Evolutionary conservation across 2,329 filamentous ascomycete species (phyloP), one percentile per base, ranked within the genome.

Genomic region (Hymenoscyphus repandus): DNA sequence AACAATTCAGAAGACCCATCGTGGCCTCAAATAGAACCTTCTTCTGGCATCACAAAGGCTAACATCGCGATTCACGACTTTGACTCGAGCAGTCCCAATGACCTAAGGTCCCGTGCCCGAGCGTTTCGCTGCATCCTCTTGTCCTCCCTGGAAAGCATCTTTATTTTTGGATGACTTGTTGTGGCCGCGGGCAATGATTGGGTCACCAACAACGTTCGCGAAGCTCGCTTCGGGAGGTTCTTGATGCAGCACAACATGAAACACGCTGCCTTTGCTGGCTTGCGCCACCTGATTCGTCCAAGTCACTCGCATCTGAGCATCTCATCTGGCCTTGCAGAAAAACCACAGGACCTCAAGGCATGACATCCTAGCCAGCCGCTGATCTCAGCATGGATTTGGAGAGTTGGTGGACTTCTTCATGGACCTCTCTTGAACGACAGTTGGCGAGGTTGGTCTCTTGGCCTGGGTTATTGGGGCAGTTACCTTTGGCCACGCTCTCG

Each of bases 201-300:
- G 40, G 5, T 31, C 12, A 32, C 12, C 18, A 30, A 18, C 17
- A 40, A 20, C n/a, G 10, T 40, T 40, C 2, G 18, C 9, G 22
- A 17, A 13, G n/a, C 37, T 47, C 45, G 45, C 45, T 47, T 47
- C 17, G 15, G 31, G 38, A 43, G 18, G 12, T 42, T 18, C 31
- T 49, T 40, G 38, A 37, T 48, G 37, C 46, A 48, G 15, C 37
- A 41, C 38, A 34, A 41, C 38, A 15, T 43, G 46, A 42, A 49
- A 42, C 46, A 41, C 17, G 27, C 36, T 18, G 17, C 34, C 20
- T 20, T 46, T 46, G 18, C 20, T 10, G 18, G n/a, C 27, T 20
- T 12, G 22, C 15, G 27, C 10, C 31, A 11, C 36, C 15, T 47
- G n/a, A 40, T 47, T 40, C n/a, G 45, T 18, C 15, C 13, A 20